Percentiles rank a stretch among this genome's conserved stretches.
Evolutionary conservation across 2,329 filamentous ascomycete genomes (phyloP).

Genomic region (Fusarium pininemorale): DNA sequence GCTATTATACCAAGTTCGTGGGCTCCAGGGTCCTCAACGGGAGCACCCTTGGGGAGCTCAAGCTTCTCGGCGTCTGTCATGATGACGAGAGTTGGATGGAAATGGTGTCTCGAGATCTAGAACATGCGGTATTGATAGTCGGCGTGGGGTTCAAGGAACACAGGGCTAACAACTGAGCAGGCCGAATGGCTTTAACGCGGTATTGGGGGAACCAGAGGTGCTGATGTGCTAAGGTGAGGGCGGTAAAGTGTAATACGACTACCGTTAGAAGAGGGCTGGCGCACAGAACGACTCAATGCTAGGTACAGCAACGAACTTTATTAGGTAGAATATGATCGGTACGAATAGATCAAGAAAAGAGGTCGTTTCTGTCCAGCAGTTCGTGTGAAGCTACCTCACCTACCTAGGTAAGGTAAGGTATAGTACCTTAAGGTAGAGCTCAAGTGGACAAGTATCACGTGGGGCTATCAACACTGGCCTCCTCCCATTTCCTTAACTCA

Average conservation of each 20-base stretch:
- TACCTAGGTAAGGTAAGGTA: background rate
- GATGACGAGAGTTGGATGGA: background rate
- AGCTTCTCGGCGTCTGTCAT: slow-evolving; percentile 47
- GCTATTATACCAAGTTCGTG: slow-evolving; percentile 63
- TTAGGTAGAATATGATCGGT: slow-evolving; percentile 1
- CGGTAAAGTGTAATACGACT: slow-evolving; percentile 7
- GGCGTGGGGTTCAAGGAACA: slow-evolving; percentile 30
- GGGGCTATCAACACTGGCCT: slow-evolving; percentile 17
- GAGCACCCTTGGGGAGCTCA: slow-evolving; percentile 46
- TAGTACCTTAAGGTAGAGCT: slow-evolving; percentile 1
- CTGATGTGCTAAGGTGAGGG: background rate
- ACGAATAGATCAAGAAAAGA: slow-evolving; percentile 28
- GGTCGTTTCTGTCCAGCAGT: slow-evolving; percentile 2
- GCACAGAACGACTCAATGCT: background rate
- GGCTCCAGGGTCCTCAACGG: slow-evolving; percentile 64
- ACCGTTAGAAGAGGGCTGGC: background rate
- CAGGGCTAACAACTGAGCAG: slow-evolving; percentile 13
- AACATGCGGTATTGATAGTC: slow-evolving; percentile 36
- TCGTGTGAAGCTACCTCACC: slow-evolving; percentile 15
- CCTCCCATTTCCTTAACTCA: background rate
- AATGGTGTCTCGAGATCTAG: slow-evolving; percentile 12
- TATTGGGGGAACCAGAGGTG: slow-evolving; percentile 4
- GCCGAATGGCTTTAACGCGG: slow-evolving; percentile 1
- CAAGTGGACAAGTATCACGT: slow-evolving; percentile 39
- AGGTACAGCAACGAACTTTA: slow-evolving; percentile 4